These are phyloP conservation scores for Penicillium parvum DNA, from an alignment of 495 filamentous ascomycete genomes.

Conservation along the genomic window DNA sequence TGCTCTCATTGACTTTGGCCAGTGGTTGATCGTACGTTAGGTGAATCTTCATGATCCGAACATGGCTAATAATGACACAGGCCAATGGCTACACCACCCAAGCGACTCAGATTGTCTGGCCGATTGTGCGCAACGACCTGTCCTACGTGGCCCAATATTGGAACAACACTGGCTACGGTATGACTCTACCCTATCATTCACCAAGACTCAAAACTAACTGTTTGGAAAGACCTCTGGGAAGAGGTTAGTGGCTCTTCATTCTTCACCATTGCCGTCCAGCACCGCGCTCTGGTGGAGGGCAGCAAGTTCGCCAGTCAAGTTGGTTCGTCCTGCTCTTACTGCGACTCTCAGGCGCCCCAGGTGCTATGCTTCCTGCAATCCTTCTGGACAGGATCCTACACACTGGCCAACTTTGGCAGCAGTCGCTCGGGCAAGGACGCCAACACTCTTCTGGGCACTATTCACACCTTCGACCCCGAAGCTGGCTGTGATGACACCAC, in stretches of 20 bases:
- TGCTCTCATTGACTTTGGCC: conserved; percentile 45
- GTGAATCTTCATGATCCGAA: background rate
- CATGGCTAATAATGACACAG: conserved; percentile 1
- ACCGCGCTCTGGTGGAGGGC: conserved; percentile 56
- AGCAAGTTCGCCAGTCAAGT: conserved; percentile 47
- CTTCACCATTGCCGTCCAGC: conserved; percentile 48
- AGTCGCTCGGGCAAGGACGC: conserved; percentile 57
- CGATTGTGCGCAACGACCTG: conserved; percentile 62
- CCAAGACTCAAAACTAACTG: background rate
- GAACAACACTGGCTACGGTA: conserved; percentile 57
- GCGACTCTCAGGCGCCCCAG: conserved; percentile 53
- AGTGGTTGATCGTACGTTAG: conserved; percentile 32
- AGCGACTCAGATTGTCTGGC: conserved; percentile 47
- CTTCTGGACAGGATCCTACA: conserved; percentile 61
- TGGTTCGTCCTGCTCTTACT: conserved; percentile 43
- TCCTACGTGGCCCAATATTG: conserved; percentile 69
- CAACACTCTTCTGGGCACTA: conserved; percentile 57
- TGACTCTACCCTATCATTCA: background rate
- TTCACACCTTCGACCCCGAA: conserved; percentile 60
- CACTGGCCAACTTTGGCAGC: conserved; percentile 50
- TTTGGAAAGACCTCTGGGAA: conserved; percentile 59
- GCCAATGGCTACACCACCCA: conserved; percentile 26
- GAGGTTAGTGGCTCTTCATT: conserved; percentile 61
- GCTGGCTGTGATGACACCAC: conserved; percentile 47
- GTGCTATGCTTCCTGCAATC: conserved; percentile 56